Base-by-base conservation (phyloP, 768 basidiomycete species). In the Tubosaeta sp. region DNA sequence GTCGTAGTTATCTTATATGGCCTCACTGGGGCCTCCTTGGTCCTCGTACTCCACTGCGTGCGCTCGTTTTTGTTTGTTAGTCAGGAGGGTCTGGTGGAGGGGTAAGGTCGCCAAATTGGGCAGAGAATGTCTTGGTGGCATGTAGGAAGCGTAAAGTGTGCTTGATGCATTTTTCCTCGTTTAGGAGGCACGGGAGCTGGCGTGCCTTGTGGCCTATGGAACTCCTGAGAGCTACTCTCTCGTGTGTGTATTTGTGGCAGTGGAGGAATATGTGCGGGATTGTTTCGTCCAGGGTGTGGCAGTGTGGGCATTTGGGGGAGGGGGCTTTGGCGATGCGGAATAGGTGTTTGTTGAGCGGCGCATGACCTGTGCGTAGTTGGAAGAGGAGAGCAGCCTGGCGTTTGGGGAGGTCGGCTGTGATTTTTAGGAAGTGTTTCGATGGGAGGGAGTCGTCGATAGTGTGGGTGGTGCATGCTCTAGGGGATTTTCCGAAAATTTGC, bases 321-420 rank as follows among this genome's bases (percentile, higher is more conserved):
- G 5, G 16, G 2, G 25, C 16, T 19, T 43, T 43, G 6, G 9
- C 37, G 29, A 67, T 62, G 33, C 48, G 17, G 45, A 63, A 46
- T 2, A 77, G 65, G 58, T 71, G 62, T 7, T 55, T 32, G 37
- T 70, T 65, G 2, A 73, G 63, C 0, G 66, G 64, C 7, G 50
- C 52, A 44, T 74, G 72, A 3, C 66, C 64, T 3, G 68, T 69
- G 7, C 67, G 39, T 1, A 74, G 64, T 33, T 72, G 71, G 26
- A 65, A 51, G 10, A 71, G 56, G 2, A 66, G 4, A 3, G 27
- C 14, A 3, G 43, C 3, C 9, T 44, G 27, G 29, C 27, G 16
- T 6, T 29, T 16, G 6, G 6, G 0, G 16, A 44, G 17, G n/a
- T 11, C 26, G 10, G 25, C 16, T 10, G 14, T 44, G 1, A 44